Percentiles rank a stretch among this genome's conserved stretches.
Conservation (phyloP, 2,329 filamentous ascomycete genomes). For the Tetracladium maxilliforme region DNA sequence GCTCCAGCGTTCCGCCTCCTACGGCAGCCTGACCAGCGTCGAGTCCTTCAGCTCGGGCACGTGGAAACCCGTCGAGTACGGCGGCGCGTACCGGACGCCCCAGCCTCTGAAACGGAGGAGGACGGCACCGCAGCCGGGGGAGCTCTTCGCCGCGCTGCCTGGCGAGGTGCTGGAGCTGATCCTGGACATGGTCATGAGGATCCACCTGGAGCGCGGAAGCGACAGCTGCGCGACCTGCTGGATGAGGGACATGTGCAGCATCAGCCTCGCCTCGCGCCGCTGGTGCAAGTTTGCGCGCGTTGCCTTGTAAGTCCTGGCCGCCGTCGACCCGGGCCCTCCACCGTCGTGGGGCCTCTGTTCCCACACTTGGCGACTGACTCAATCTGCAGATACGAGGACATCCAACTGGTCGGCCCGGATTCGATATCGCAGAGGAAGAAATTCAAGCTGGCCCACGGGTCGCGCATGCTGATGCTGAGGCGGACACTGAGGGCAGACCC, state of each 20-base stretch:
- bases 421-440: conserved; percentile 34
- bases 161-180: conserved; percentile 43
- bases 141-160: conserved; percentile 38
- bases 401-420: conserved; percentile 43
- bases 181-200: conserved; percentile 33
- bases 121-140: conserved; percentile 30
- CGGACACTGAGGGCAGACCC: conserved; percentile 38
- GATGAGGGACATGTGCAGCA: conserved; percentile 43
- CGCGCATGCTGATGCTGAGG: conserved; percentile 38
- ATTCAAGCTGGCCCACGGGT: conserved; percentile 35
- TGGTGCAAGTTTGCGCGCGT: conserved; percentile 33
- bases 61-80: too few relatives aligned
- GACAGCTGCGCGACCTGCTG: conserved; percentile 48
- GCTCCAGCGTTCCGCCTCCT: too few relatives aligned
- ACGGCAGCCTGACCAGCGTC: too few relatives aligned
- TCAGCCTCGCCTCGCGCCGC: conserved; percentile 31
- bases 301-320: conserved; percentile 27
- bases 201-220: conserved; percentile 31
- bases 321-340: background rate
- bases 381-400: conserved; percentile 34
- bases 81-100: too few relatives aligned
- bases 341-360: background rate
- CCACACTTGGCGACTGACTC: background rate
- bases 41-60: too few relatives aligned
- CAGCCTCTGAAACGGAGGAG: too few relatives aligned